Evolutionary conservation across 2,329 filamentous ascomycete species (phyloP).

Genomic region (Hymenoscyphus albidus): DNA sequence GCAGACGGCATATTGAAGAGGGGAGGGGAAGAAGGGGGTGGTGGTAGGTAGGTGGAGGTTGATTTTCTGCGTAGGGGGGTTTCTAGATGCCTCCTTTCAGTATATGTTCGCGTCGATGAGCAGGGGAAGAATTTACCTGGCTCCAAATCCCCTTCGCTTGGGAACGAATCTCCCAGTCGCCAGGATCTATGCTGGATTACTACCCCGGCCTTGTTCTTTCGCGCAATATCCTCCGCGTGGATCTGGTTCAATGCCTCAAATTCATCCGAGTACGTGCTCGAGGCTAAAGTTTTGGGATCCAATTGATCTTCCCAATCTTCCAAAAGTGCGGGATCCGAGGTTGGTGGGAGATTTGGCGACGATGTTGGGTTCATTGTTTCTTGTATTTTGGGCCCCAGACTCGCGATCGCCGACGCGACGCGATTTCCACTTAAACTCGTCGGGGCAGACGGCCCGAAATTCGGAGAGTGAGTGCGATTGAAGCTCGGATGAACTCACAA

Average conservation of each 20-base stretch:
- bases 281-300: constrained; percentile 13
- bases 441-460: too few relatives aligned
- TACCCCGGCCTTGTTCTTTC: constrained; percentile 41
- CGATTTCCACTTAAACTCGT: too few relatives aligned
- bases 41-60: neutral
- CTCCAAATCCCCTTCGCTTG: constrained; percentile 44
- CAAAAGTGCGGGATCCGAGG: constrained; percentile 25
- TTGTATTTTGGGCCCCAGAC: neutral
- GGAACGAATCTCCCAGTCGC: constrained; percentile 44
- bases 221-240: constrained; percentile 39
- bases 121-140: constrained; percentile 24
- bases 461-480: neutral
- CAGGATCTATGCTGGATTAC: constrained; percentile 51
- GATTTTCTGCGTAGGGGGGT: constrained; percentile 24
- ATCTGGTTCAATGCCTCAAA: constrained; percentile 42
- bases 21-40: constrained; percentile 38
- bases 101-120: neutral
- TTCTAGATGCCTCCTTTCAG: constrained; percentile 21
- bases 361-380: constrained; percentile 24
- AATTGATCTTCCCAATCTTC: constrained; percentile 26
- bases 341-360: constrained; percentile 24
- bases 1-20: constrained; percentile 50
- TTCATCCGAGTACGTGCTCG: constrained; percentile 42
- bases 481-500: neutral
- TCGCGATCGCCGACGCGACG: neutral